These are phyloP conservation scores for Phytophthora sp. DNA, from an alignment of 352 stramenopile species.

Conservation along the genomic window DNA sequence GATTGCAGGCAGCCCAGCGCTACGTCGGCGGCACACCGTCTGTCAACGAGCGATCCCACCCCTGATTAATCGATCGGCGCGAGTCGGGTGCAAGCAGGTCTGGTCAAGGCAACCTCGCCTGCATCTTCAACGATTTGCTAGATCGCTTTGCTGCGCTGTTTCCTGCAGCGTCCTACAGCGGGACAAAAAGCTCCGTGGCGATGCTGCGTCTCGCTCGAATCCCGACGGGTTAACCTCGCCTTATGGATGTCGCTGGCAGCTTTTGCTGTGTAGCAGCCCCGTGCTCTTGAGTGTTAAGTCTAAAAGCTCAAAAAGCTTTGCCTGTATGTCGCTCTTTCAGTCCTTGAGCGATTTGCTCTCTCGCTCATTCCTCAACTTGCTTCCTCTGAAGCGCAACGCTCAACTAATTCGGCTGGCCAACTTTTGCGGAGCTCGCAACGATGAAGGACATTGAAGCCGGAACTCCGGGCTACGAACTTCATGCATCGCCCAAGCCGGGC, in stretches of 20 bases:
- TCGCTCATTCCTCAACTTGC: constrained; percentile 30
- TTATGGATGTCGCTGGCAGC: too few species aligned
- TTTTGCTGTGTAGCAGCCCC: too few species aligned
- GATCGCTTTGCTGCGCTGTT: background rate
- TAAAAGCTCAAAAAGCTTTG: too few species aligned
- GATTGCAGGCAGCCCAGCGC: constrained; percentile 9
- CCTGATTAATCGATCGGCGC: constrained; percentile 17
- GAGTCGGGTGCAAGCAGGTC: too few species aligned
- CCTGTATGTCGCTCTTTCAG: background rate
- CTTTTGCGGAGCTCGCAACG: background rate
- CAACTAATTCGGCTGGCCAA: background rate
- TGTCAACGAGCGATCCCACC: constrained; percentile 8
- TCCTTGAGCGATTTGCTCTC: constrained; percentile 17
- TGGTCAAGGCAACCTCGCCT: too few species aligned
- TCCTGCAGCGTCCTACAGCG: background rate
- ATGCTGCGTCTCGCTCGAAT: background rate
- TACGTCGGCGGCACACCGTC: constrained; percentile 4
- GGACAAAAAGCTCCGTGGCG: background rate
- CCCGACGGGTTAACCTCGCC: too few species aligned
- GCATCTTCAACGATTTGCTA: constrained; percentile 5
- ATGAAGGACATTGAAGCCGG: constrained; percentile 12
- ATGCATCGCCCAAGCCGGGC: constrained; percentile 2
- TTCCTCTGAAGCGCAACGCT: constrained; percentile 19
- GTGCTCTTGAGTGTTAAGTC: too few species aligned
- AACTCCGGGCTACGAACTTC: constrained; percentile 5